Evolutionary conservation across 805 yeast species (phyloP), one percentile per base, ranked within the genome.

Genomic region (Metschnikowia arizonensis): DNA sequence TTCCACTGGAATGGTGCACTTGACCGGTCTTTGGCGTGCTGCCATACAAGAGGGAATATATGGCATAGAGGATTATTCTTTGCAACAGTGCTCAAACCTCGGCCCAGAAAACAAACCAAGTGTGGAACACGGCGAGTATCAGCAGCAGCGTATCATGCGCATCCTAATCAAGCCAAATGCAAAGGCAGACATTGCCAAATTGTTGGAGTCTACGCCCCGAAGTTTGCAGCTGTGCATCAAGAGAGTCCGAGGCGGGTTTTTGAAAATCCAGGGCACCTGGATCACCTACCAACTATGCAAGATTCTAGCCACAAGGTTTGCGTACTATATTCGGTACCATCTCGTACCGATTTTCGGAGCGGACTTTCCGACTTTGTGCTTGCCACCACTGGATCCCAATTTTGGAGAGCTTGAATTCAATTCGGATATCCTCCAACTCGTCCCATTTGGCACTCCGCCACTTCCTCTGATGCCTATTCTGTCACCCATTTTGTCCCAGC

Each of bases 201-300:
- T 86, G 35, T 67, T 86, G 26, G 88, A 84, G 57, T 66, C 76
- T 4, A 73, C 79, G 3, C 90, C 90, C 1, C 61, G 57, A 44
- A 80, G 80, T 55, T 69, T 81, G 44, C 87, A 79, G 52, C 77
- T 74, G 14, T 76, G 73, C 33, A 74, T 84, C 44, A 79, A 79
- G 55, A 76, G 96, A 41, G 88, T 89, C 12, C 71, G 97, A 45
- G 97, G 97, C 38, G 97, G 97, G 2, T 88, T 81, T 57, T 74
- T 89, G 52, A 88, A 88, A 69, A 88, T 90, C 53, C 97, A 89
- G 66, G 97, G 97, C 3, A 88, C 96, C 7, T 90, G 97, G 97
- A 66, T 88, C 32, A 91, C 96, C 1, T 83, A 66, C 57, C 77
- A 75, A 8, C 70, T 85, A 41, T 88, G 95, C 19, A 74, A 73